Evolutionary conservation across 805 yeast genomes (phyloP).

Genomic region (Isabelozyma pseudorhagii): DNA sequence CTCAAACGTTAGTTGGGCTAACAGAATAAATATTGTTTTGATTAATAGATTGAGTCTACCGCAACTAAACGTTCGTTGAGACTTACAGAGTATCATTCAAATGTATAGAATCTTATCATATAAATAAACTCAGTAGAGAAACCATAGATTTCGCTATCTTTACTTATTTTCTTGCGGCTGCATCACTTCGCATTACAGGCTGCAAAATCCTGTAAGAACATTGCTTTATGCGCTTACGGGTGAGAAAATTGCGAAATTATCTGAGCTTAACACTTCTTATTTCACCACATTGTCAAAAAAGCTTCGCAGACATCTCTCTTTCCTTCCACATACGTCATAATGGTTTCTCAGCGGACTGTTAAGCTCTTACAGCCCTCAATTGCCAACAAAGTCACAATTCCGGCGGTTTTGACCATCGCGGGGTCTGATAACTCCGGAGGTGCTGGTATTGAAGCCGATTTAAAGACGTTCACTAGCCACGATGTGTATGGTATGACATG

Average conservation of each 20-base stretch:
- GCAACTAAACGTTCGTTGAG: too few species aligned
- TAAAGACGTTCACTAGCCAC: constrained; percentile 74
- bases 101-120: too few species aligned
- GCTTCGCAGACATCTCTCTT: not conserved
- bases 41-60: too few species aligned
- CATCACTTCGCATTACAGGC: not conserved
- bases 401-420: constrained; percentile 42
- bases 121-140: too few species aligned
- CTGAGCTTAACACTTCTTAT: not conserved
- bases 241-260: constrained; percentile 4
- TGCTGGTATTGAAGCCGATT: constrained; percentile 88
- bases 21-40: not conserved
- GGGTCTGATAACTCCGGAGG: constrained; percentile 90
- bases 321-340: not conserved
- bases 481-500: constrained; percentile 76
- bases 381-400: constrained; percentile 3
- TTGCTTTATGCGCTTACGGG: constrained; percentile 7
- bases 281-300: too few species aligned
- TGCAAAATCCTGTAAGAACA: constrained; percentile 6
- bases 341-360: constrained; percentile 1
- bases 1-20: not conserved
- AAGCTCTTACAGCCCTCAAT: not conserved
- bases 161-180: not conserved
- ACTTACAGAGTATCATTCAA: too few species aligned
- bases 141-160: too few species aligned